Evolutionary conservation across 495 filamentous ascomycete genomes (phyloP).

Genomic region (Tuber borchii): DNA sequence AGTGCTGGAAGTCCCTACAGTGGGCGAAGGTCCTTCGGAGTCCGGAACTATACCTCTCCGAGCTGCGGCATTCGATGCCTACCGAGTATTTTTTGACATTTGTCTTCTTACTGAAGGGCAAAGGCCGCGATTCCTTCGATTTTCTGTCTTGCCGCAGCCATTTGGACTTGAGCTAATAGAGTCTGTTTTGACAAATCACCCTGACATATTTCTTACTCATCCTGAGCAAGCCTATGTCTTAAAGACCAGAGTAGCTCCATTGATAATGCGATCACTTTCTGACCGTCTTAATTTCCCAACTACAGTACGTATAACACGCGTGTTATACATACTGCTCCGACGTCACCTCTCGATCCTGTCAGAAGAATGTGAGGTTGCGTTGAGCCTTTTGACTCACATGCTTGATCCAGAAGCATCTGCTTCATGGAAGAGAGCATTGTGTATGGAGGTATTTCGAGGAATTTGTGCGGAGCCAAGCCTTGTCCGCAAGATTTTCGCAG

Average conservation of each 20-base stretch:
- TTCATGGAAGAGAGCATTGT: constrained; percentile 77
- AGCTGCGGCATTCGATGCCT: constrained; percentile 77
- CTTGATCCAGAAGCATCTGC: constrained; percentile 73
- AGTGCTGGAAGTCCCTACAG: constrained; percentile 49
- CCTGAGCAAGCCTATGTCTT: constrained; percentile 74
- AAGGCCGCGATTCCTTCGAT: constrained; percentile 68
- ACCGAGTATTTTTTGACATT: constrained; percentile 81
- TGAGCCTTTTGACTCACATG: constrained; percentile 78
- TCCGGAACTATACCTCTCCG: constrained; percentile 59
- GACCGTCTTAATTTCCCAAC: constrained; percentile 74
- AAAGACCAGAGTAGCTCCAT: constrained; percentile 72
- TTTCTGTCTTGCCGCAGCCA: constrained; percentile 65
- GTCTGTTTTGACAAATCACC: constrained; percentile 77
- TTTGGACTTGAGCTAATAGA: constrained; percentile 89
- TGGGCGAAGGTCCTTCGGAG: constrained; percentile 58
- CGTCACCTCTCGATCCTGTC: constrained; percentile 67
- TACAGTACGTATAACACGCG: constrained; percentile 71
- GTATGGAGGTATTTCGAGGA: constrained; percentile 82
- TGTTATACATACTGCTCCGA: constrained; percentile 71
- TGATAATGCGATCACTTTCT: constrained; percentile 68
- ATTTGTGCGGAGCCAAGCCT: constrained; percentile 73
- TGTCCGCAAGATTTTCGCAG: constrained; percentile 69
- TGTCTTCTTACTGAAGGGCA: constrained; percentile 81
- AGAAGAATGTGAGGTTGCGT: constrained; percentile 74
- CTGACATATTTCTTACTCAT: constrained; percentile 68